Evolutionary conservation across 768 basidiomycete genomes (phyloP).

Genomic region (Psilocybe cubensis): DNA sequence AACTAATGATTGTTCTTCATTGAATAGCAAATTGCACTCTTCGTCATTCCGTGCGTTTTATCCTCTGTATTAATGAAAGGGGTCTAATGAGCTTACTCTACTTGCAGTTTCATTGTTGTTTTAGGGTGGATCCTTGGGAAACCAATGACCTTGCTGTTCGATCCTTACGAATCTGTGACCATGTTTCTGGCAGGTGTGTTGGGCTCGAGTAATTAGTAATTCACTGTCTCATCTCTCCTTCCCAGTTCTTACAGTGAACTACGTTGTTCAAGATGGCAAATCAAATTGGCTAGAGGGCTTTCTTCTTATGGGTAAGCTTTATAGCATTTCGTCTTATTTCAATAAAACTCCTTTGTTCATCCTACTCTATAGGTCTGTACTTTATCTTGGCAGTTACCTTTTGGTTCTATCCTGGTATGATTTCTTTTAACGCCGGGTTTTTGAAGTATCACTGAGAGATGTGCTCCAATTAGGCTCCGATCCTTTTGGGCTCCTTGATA

Average conservation of each 20-base stretch:
- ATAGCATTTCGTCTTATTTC: not conserved
- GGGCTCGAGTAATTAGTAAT: not conserved
- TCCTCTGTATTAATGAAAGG: not conserved
- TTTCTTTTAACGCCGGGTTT: too few species aligned
- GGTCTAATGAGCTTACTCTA: not conserved
- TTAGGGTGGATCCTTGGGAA: conserved; percentile 85
- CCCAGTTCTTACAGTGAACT: conserved; percentile 81
- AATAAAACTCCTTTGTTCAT: not conserved
- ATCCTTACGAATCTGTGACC: conserved; percentile 83
- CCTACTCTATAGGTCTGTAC: conserved; percentile 56
- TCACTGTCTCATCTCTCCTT: not conserved
- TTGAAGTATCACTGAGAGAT: too few species aligned
- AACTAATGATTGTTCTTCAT: conserved; percentile 3
- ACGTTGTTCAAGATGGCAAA: conserved; percentile 80
- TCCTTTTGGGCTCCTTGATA: conserved; percentile 30
- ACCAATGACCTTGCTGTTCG: conserved; percentile 81
- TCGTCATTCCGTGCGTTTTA: conserved; percentile 76
- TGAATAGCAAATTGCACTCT: conserved; percentile 78
- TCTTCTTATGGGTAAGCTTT: conserved; percentile 42
- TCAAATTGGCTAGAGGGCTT: conserved; percentile 86
- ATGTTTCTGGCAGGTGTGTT: conserved; percentile 48
- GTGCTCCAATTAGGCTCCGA: conserved; percentile 28
- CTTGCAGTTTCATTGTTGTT: conserved; percentile 66
- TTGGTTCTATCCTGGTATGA: conserved; percentile 61
- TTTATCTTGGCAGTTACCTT: conserved; percentile 72